Conservation (phyloP, 768 basidiomycete species). For the Chalciporus sphaerocephalus region DNA sequence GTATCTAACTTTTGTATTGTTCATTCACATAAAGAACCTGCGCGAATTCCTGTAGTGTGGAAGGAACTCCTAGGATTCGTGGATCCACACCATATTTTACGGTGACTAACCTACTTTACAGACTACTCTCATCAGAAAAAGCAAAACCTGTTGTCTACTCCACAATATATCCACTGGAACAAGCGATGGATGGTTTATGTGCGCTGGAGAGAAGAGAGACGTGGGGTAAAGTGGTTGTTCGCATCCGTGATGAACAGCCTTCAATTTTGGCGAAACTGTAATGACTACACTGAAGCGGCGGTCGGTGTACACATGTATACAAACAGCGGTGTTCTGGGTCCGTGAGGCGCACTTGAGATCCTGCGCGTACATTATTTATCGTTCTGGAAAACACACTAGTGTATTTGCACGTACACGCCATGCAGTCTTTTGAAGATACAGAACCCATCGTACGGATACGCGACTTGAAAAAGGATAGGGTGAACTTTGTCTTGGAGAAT, state of each 20-base stretch:
- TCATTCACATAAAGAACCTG: conserved; percentile 56
- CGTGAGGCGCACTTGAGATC: neutral
- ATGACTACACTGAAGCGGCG: too few relatives aligned
- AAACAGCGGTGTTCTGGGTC: conserved; percentile 24
- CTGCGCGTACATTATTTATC: too few relatives aligned
- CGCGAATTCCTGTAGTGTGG: conserved; percentile 67
- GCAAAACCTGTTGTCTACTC: conserved; percentile 68
- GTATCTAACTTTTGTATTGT: neutral
- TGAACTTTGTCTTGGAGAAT: conserved; percentile 92
- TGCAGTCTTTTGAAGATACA: conserved; percentile 35
- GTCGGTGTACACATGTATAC: neutral
- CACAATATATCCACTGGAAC: conserved; percentile 64
- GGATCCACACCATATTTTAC: neutral
- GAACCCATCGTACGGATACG: conserved; percentile 80
- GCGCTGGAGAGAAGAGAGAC: conserved; percentile 82
- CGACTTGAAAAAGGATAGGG: conserved; percentile 77
- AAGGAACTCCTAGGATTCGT: conserved; percentile 59
- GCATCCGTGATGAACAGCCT: conserved; percentile 50
- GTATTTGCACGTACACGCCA: conserved; percentile 11
- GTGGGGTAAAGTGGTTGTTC: conserved; percentile 86
- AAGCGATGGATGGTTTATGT: conserved; percentile 58
- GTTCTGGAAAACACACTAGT: neutral
- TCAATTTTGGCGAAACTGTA: conserved; percentile 40
- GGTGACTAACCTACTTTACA: conserved; percentile 25
- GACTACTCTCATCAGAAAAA: conserved; percentile 63